Evolutionary conservation across 805 yeast genomes (phyloP).

Genomic region (Monosporozyma unispora): DNA sequence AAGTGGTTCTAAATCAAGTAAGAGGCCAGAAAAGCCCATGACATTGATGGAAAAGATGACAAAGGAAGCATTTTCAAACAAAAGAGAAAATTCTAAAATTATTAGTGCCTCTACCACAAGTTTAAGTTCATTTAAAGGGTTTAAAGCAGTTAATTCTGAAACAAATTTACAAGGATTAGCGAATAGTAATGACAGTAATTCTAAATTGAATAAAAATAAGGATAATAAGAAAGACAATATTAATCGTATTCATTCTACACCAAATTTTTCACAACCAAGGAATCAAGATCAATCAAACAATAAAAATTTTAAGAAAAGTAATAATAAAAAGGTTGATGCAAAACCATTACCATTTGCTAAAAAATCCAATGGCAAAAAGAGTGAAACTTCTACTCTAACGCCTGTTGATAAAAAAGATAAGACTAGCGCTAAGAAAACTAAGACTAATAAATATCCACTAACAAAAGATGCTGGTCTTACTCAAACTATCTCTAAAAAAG

Average conservation of each 20-base stretch:
- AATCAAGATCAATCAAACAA: not conserved
- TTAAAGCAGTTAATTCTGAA: conserved; percentile 14
- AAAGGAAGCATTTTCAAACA: conserved; percentile 18
- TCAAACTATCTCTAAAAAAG: not conserved
- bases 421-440: not conserved
- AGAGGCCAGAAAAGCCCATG: conserved; percentile 15
- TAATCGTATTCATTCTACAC: not conserved
- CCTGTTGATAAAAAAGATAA: not conserved
- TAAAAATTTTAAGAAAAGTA: not conserved
- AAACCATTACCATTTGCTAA: not conserved
- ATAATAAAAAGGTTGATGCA: not conserved
- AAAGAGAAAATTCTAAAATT: conserved; percentile 32
- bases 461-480: not conserved
- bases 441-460: not conserved
- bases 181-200: not conserved
- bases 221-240: not conserved
- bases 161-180: not conserved
- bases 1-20: conserved; percentile 24
- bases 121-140: conserved; percentile 32
- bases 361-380: not conserved
- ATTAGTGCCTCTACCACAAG: conserved; percentile 33
- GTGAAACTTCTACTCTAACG: not conserved
- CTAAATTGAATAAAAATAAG: not conserved
- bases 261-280: not conserved
- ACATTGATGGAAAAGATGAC: conserved; percentile 23